phyloP scores from a whole-genome alignment of 2,329 filamentous ascomycete species.

The Phialophora expanda region DNA sequence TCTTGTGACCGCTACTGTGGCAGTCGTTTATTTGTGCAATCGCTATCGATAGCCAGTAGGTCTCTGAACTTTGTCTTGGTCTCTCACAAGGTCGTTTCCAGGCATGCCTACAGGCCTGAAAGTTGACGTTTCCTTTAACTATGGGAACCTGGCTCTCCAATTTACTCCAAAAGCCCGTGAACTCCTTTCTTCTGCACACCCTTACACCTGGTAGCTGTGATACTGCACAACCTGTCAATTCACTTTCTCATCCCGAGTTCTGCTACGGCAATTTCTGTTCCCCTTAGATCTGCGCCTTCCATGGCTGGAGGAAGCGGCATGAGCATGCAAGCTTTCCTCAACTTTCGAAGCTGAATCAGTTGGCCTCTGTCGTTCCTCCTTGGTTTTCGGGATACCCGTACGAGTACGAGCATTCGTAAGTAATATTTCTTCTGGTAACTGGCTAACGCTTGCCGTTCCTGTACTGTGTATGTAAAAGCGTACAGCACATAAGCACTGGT shows the following conservation, averaged over 20 bases:
- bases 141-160: neutral
- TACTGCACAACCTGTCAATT: constrained; percentile 17
- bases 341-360: neutral
- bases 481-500: constrained; percentile 33
- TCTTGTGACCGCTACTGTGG: constrained; percentile 23
- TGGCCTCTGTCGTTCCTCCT: neutral
- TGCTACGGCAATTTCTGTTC: constrained; percentile 16
- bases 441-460: constrained; percentile 12
- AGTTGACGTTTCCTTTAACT: constrained; percentile 5
- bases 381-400: constrained; percentile 24
- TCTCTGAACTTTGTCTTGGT: constrained; percentile 7
- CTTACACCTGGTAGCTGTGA: constrained; percentile 4
- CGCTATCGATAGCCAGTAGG: constrained; percentile 13
- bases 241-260: neutral
- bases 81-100: constrained; percentile 20
- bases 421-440: constrained; percentile 9
- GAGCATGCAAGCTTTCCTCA: neutral
- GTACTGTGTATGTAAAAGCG: constrained; percentile 18
- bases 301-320: neutral
- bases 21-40: constrained; percentile 26
- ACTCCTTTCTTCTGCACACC: neutral
- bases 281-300: neutral
- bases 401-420: constrained; percentile 18
- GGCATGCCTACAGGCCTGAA: constrained; percentile 12
- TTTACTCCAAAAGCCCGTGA: neutral